Evolutionary conservation across 495 filamentous ascomycete genomes (phyloP).

Genomic region (Hypoxylon fuscum): DNA sequence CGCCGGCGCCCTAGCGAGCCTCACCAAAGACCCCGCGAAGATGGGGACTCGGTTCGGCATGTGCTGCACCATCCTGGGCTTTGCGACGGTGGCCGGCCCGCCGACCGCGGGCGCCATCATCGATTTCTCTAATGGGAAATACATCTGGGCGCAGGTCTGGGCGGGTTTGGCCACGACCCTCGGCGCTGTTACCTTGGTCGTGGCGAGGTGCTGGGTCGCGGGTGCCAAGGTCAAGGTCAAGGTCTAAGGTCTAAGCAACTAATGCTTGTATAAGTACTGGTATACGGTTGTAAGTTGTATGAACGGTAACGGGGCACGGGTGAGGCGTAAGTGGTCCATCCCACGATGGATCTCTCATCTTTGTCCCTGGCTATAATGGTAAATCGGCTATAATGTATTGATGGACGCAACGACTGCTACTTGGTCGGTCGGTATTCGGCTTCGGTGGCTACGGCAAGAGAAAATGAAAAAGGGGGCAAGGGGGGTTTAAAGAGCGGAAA

Average conservation of each 20-base stretch:
- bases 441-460: slow-evolving; percentile 3
- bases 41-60: slow-evolving; percentile 58
- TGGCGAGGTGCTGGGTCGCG: slow-evolving; percentile 27
- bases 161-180: slow-evolving; percentile 48
- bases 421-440: slow-evolving; percentile 21
- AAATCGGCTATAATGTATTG: slow-evolving; percentile 22
- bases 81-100: slow-evolving; percentile 54
- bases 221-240: slow-evolving; percentile 24
- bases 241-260: slow-evolving; percentile 15
- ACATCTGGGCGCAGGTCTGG: slow-evolving; percentile 55
- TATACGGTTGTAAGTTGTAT: slow-evolving; percentile 8
- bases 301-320: slow-evolving; percentile 11
- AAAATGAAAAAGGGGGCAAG: slow-evolving; percentile 7
- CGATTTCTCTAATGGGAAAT: slow-evolving; percentile 45
- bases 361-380: slow-evolving; percentile 9
- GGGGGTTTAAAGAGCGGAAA: slow-evolving; percentile 2
- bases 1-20: slow-evolving; percentile 48
- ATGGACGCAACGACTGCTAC: slow-evolving; percentile 3
- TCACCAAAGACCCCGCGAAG: slow-evolving; percentile 51
- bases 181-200: slow-evolving; percentile 20
- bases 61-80: slow-evolving; percentile 51
- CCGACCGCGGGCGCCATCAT: slow-evolving; percentile 57
- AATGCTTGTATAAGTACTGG: not conserved
- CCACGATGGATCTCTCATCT: slow-evolving; percentile 2
- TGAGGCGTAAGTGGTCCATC: not conserved